phyloP scores from a whole-genome alignment of 257 asterid species.

The Catharanthus roseus region DNA sequence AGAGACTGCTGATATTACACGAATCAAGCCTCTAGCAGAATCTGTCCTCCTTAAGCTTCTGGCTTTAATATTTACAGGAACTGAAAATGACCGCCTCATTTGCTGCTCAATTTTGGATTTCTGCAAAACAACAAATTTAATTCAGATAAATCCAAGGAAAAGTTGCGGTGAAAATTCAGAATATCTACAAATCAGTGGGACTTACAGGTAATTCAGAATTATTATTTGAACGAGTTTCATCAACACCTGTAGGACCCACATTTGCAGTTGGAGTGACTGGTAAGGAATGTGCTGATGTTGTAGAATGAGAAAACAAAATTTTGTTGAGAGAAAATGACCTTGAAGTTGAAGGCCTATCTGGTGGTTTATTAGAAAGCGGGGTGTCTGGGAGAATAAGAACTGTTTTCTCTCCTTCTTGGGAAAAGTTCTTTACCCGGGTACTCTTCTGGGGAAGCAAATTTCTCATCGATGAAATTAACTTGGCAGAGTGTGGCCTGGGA shows the following conservation, averaged over 20 bases:
- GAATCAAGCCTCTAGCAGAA: slow-evolving; percentile 72
- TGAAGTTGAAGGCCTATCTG: slow-evolving; percentile 84
- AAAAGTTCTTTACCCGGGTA: slow-evolving; percentile 44
- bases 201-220: slow-evolving; percentile 47
- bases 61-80: slow-evolving; percentile 67
- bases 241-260: slow-evolving; percentile 34
- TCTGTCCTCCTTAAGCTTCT: slow-evolving; percentile 69
- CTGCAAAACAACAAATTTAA: slow-evolving; percentile 35
- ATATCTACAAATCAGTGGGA: slow-evolving; percentile 15
- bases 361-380: slow-evolving; percentile 67
- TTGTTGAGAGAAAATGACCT: slow-evolving; percentile 87
- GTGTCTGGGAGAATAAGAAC: slow-evolving; percentile 70
- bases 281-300: slow-evolving; percentile 59
- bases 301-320: slow-evolving; percentile 60
- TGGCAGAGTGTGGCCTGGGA: slow-evolving; percentile 84
- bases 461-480: slow-evolving; percentile 64
- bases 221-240: slow-evolving; percentile 35
- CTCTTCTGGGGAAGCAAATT: slow-evolving; percentile 81
- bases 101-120: slow-evolving; percentile 44
- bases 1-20: slow-evolving; percentile 64
- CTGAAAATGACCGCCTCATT: slow-evolving; percentile 81
- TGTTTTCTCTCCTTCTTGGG: slow-evolving; percentile 64
- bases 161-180: neutral
- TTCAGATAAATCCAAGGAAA: slow-evolving; percentile 1
- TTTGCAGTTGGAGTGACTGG: slow-evolving; percentile 71